Evolutionary conservation across 352 stramenopile species (phyloP).

Genomic region (Phytophthora nicotianae): DNA sequence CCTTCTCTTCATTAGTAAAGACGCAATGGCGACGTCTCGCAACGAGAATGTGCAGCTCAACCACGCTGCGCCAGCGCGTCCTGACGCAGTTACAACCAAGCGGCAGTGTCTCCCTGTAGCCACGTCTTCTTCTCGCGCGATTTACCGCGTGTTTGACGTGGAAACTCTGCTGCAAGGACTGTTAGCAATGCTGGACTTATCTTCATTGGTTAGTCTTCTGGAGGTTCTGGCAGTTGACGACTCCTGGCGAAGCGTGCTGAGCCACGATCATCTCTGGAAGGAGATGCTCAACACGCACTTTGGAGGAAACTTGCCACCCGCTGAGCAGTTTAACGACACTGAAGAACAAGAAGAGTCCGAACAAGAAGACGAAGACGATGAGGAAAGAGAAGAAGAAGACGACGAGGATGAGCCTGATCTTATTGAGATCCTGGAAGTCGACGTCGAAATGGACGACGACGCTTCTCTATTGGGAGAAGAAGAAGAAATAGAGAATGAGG

Average conservation of each 20-base stretch:
- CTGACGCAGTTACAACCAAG: slow-evolving; percentile 16
- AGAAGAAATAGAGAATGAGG: slow-evolving; percentile 24
- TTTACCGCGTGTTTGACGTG: slow-evolving; percentile 36
- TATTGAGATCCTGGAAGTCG: slow-evolving; percentile 29
- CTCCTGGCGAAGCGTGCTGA: slow-evolving; percentile 30
- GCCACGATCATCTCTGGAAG: slow-evolving; percentile 31
- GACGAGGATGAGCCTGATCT: slow-evolving; percentile 16
- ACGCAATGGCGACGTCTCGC: slow-evolving; percentile 17
- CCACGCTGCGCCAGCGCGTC: not conserved
- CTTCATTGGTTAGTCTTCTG: slow-evolving; percentile 32
- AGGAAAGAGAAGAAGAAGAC: slow-evolving; percentile 15
- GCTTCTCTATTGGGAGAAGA: slow-evolving; percentile 19
- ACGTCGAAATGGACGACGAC: slow-evolving; percentile 25
- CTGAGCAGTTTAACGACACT: slow-evolving; percentile 33
- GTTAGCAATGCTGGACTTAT: slow-evolving; percentile 34
- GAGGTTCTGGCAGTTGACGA: slow-evolving; percentile 35
- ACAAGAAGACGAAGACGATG: slow-evolving; percentile 23
- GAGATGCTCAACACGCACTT: slow-evolving; percentile 31
- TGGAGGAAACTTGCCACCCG: slow-evolving; percentile 21
- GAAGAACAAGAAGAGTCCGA: slow-evolving; percentile 25
- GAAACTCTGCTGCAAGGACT: slow-evolving; percentile 39
- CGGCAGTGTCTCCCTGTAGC: slow-evolving; percentile 15
- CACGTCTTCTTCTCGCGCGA: not conserved
- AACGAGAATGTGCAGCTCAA: slow-evolving; percentile 24
- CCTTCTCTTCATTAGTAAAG: slow-evolving; percentile 22